Evolutionary conservation across 2,329 filamentous ascomycete species (phyloP), one percentile per base, ranked within the genome.

Genomic region (Chaetomiaceae sp.): DNA sequence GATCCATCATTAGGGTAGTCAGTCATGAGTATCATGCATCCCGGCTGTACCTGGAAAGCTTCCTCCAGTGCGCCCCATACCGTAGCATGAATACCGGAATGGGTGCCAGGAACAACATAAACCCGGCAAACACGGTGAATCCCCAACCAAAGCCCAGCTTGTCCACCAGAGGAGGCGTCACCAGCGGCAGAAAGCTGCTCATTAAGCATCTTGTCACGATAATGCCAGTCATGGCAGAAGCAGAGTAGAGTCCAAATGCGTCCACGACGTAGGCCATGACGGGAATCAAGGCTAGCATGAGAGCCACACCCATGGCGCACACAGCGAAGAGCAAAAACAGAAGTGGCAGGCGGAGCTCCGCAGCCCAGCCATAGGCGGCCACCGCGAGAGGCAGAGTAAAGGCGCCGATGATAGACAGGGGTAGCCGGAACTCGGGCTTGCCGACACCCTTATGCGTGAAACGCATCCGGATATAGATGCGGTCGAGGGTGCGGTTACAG

Each of bases 211-310:
- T 69, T 1, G 72, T 72, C 1, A 82, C 76, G 52, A 83, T 79
- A 5, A 82, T 62, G 0, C 75, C 78, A 0, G 79, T 82, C 69
- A 82, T 72, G 1, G 79, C 79, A 10, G 77, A 80, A 0, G 80
- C 80, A 1, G 78, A 75, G 59, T 79, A 82, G 5, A 78, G 54
- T 0, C 78, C 77, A 53, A 76, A 80, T 0, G 79, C 77, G 54
- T 83, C 80, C 2, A 82, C 79, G 0, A 82, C 71, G 56, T 82
- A 83, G 0, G 78, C 73, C 51, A 73, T 75, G 2, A 82, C 51
- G 0, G 80, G 78, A 18, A 83, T 62, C 42, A 75, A 68, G 4
- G 69, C 69, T 2, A 82, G 63, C 44, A 77, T 66, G 2, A 79
- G 63, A 4, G 71, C 67, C 18, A 69, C 63, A 10, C 79, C 79